Base-by-base conservation (phyloP, 208 protist genomes). In the Trypanosoma lewisi region DNA sequence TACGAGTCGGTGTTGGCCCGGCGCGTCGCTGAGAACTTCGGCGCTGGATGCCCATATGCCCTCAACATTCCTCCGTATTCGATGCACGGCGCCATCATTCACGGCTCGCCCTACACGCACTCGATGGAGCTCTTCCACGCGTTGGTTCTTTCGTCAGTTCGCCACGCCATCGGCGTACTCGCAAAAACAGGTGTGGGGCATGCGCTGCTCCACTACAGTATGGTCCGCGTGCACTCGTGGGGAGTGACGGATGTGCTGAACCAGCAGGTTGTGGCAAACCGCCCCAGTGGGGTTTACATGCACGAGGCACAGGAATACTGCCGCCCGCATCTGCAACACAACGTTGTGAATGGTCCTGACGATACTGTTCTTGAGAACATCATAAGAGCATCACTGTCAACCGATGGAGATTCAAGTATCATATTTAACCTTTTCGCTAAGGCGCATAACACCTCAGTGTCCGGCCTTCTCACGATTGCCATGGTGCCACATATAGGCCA, bases 171-270 rank as follows among this genome's bases (percentile, higher is more conserved):
- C 27, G 63, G 54, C 16, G 27, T 68, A 30, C 34, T 51, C 14
- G 37, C 16, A 0, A 17, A n/a, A 2, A 50, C 25, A 8, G 16
- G 36, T 28, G 39, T 17, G 2, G 60, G 4, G 0, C 2, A 51
- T 11, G 37, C 21, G 17, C 51, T 41, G 27, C 48, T 68, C 8
- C 57, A 63, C 25, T 77, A 70, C 63, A 77, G 71, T 52, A 42
- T 77, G 14, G 36, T 69, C 27, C 70, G 70, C 21, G 58, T 76
- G 21, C 77, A 77, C 58, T 77, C 70, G 27, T 77, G 70, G 76
- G 75, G 69, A 36, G 39, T 61, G 37, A 70, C 70, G 8, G 70
- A 81, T 23, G 30, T 67, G 16, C 23, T 70, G n/a, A 57, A 42
- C 30, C 51, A 59, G 17, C 56, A 36, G 2, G 41, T 64, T 30